These are phyloP conservation scores for Lenzites betulinus DNA, from an alignment of 768 basidiomycete species.

Conservation along the genomic window DNA sequence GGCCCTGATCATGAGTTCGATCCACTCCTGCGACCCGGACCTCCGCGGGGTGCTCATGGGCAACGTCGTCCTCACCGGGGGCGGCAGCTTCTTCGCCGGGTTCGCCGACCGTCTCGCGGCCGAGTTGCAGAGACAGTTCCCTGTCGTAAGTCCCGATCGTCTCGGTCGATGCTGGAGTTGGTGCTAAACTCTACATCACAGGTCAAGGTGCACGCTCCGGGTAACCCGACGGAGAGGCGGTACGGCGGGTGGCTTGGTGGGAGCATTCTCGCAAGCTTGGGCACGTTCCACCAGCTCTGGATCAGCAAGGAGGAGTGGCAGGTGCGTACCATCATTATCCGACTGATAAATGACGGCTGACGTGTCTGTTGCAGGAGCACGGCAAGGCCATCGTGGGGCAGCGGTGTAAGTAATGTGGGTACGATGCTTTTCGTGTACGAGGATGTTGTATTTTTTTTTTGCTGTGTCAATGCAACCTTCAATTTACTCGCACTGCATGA, in stretches of 20 bases:
- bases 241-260: conserved; percentile 97
- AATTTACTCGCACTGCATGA: neutral
- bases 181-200: conserved; percentile 34
- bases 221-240: conserved; percentile 85
- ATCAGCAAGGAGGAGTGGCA: conserved; percentile 93
- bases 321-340: conserved; percentile 44
- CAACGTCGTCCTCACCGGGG: conserved; percentile 96
- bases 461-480: neutral
- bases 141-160: conserved; percentile 59
- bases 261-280: conserved; percentile 90
- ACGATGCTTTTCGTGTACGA: neutral
- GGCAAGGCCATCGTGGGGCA: conserved; percentile 82
- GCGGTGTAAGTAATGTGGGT: conserved; percentile 67
- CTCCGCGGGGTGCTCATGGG: conserved; percentile 86
- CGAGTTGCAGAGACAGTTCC: conserved; percentile 75
- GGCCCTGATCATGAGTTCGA: conserved; percentile 71
- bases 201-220: conserved; percentile 92
- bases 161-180: neutral
- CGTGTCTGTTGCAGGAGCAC: conserved; percentile 4
- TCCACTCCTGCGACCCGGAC: conserved; percentile 89
- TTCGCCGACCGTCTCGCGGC: conserved; percentile 79
- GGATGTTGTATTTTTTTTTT: conserved; percentile 14
- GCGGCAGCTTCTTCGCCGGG: conserved; percentile 84
- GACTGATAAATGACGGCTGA: neutral
- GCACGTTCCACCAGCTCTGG: conserved; percentile 98